Percentiles rank a stretch among this genome's conserved stretches.
Conservation (phyloP, 768 basidiomycete genomes). For the Piloderma croceum region DNA sequence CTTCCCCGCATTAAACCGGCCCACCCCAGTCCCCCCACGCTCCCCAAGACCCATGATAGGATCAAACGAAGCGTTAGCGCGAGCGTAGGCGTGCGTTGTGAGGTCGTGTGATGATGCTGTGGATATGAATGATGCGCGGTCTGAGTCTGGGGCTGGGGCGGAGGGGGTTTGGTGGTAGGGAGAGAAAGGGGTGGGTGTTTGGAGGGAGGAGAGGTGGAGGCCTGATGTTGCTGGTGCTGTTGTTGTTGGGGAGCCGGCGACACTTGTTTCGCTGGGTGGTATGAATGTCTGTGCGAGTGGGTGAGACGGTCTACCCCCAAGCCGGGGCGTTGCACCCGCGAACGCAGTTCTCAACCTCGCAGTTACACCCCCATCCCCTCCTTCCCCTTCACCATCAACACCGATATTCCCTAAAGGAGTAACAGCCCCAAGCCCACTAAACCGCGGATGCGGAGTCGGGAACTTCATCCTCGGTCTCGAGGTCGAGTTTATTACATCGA, state of each 20-base stretch:
- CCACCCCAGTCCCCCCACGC: slow-evolving; percentile 58
- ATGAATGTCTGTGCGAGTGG: slow-evolving; percentile 54
- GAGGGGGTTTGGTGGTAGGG: slow-evolving; percentile 10
- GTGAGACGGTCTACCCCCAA: slow-evolving; percentile 45
- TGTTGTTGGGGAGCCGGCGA: slow-evolving; percentile 13
- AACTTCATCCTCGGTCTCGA: slow-evolving; percentile 62
- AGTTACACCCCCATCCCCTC: slow-evolving; percentile 24
- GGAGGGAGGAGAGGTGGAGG: slow-evolving; percentile 16
- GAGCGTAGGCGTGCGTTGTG: slow-evolving; percentile 62
- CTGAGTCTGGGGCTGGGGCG: slow-evolving; percentile 42
- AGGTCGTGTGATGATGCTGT: slow-evolving; percentile 87
- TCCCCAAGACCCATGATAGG: slow-evolving; percentile 71
- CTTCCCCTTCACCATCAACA: slow-evolving; percentile 31
- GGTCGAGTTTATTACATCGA: slow-evolving; percentile 80
- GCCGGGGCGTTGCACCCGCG: slow-evolving; percentile 57
- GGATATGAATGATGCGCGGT: slow-evolving; percentile 68
- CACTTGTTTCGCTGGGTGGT: slow-evolving; percentile 30
- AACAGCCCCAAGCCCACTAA: slow-evolving; percentile 27
- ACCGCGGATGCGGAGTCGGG: slow-evolving; percentile 56
- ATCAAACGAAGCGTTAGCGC: slow-evolving; percentile 86
- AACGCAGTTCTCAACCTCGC: slow-evolving; percentile 48
- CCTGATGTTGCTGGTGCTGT: slow-evolving; percentile 22
- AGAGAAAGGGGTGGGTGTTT: slow-evolving; percentile 23
- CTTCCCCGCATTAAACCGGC: slow-evolving; percentile 79
- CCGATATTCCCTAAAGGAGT: slow-evolving; percentile 6